Evolutionary conservation across 352 stramenopile species (phyloP).

Genomic region (Pythium aristosporum): DNA sequence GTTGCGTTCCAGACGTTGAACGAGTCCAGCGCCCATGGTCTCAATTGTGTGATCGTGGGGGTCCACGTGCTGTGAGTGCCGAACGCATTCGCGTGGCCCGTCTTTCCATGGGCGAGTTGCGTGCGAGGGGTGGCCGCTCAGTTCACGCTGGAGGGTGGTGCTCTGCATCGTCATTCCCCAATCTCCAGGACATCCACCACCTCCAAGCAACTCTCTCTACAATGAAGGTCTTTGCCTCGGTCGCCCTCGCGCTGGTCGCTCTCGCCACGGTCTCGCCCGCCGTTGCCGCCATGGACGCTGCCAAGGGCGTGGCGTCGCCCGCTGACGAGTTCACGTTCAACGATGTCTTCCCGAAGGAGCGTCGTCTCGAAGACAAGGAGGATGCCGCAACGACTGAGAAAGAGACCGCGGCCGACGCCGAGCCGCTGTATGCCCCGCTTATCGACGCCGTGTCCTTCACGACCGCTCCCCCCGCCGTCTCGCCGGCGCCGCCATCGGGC

Average conservation of each 20-base stretch:
- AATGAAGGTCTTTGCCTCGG: conserved; percentile 14
- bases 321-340: neutral
- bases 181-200: neutral
- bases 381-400: neutral
- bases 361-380: conserved; percentile 8
- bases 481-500: neutral
- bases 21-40: neutral
- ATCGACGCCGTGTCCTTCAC: conserved; percentile 2
- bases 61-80: neutral
- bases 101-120: neutral
- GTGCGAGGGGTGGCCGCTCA: neutral
- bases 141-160: neutral
- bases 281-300: neutral
- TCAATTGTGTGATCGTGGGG: neutral
- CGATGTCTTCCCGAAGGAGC: neutral
- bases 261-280: conserved; percentile 7
- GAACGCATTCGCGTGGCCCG: neutral
- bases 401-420: neutral
- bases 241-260: conserved; percentile 8
- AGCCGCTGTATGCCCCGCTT: neutral
- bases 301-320: conserved; percentile 11
- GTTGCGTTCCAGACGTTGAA: neutral
- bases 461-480: neutral
- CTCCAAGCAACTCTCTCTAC: neutral
- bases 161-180: neutral